Evolutionary conservation across 2,329 filamentous ascomycete species (phyloP).

Genomic region (Calonectria pseudoreteaudii): DNA sequence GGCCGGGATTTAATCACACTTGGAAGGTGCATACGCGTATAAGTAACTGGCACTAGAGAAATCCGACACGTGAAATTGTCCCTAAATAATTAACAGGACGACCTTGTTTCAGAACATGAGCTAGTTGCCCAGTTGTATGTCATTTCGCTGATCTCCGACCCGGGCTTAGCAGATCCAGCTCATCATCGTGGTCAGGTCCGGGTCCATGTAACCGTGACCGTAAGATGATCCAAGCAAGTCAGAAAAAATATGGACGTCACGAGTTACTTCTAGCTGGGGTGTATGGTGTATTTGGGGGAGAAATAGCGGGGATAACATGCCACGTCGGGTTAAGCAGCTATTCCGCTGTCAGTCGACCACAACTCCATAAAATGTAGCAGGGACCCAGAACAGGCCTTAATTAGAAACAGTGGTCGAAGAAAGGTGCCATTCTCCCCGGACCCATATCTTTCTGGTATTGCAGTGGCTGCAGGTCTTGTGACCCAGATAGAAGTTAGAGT

Average conservation of each 20-base stretch:
- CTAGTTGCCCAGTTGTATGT: background rate
- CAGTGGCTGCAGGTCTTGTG: too few relatives aligned
- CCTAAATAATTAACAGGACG: background rate
- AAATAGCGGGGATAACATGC: background rate
- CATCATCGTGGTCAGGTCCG: background rate
- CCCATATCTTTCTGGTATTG: too few relatives aligned
- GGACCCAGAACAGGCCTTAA: too few relatives aligned
- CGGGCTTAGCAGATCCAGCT: too few relatives aligned
- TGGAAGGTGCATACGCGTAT: too few relatives aligned
- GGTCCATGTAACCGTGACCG: background rate
- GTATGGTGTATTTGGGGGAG: too few relatives aligned
- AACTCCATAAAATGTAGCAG: background rate
- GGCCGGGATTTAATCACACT: background rate
- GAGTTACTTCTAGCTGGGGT: background rate
- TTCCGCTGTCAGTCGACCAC: background rate
- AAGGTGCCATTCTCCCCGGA: too few relatives aligned
- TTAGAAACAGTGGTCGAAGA: too few relatives aligned
- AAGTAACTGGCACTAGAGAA: background rate
- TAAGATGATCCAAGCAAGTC: background rate
- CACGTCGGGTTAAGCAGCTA: background rate
- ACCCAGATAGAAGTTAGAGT: too few relatives aligned
- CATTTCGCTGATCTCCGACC: background rate
- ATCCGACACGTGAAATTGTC: background rate
- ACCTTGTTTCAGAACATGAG: background rate
- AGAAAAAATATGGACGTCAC: background rate